A percentile compares a stretch with the other conserved stretches of the same genome.
Evolutionary conservation across 108 stramenopile genomes (phyloP).

Genomic region (Discostella pseudostelligera): DNA sequence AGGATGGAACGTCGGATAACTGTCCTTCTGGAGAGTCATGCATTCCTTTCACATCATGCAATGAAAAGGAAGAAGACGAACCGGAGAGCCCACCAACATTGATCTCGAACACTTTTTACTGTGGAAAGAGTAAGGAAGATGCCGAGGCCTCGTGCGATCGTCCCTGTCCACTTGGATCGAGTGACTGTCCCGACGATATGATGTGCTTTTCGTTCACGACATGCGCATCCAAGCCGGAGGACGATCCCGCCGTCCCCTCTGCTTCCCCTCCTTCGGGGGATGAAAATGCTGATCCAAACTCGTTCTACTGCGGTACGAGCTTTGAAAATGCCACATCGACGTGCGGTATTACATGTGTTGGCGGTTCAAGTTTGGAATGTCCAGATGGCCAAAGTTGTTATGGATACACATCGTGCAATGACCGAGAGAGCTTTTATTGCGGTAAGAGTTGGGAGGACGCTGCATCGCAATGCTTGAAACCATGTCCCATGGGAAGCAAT

Average conservation of each 20-base stretch:
- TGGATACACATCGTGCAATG: slow-evolving; percentile 78
- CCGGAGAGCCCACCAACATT: not conserved
- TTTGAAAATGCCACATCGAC: slow-evolving; percentile 76
- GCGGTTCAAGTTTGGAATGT: slow-evolving; percentile 61
- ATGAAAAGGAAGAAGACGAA: slow-evolving; percentile 4
- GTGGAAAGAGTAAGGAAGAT: slow-evolving; percentile 40
- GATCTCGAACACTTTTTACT: slow-evolving; percentile 38
- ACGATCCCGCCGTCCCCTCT: not conserved
- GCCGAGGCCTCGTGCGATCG: slow-evolving; percentile 32
- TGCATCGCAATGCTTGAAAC: slow-evolving; percentile 31
- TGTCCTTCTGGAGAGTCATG: slow-evolving; percentile 69
- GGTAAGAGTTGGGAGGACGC: slow-evolving; percentile 49
- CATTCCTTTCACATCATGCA: slow-evolving; percentile 49
- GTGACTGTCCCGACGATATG: slow-evolving; percentile 24
- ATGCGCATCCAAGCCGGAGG: slow-evolving; percentile 11
- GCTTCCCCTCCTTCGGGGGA: not conserved
- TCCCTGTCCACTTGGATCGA: slow-evolving; percentile 32
- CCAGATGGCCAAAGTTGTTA: slow-evolving; percentile 78
- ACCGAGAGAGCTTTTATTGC: slow-evolving; percentile 43
- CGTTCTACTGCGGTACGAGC: slow-evolving; percentile 66
- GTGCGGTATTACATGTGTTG: slow-evolving; percentile 65
- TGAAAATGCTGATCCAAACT: slow-evolving; percentile 12
- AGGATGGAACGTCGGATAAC: slow-evolving; percentile 58
- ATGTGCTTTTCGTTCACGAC: slow-evolving; percentile 26
- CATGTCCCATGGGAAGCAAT: slow-evolving; percentile 37